A percentile compares a stretch with the other conserved stretches of the same genome.
Conservation (phyloP, 2,329 filamentous ascomycete species). For the Aspergillus versicolor region DNA sequence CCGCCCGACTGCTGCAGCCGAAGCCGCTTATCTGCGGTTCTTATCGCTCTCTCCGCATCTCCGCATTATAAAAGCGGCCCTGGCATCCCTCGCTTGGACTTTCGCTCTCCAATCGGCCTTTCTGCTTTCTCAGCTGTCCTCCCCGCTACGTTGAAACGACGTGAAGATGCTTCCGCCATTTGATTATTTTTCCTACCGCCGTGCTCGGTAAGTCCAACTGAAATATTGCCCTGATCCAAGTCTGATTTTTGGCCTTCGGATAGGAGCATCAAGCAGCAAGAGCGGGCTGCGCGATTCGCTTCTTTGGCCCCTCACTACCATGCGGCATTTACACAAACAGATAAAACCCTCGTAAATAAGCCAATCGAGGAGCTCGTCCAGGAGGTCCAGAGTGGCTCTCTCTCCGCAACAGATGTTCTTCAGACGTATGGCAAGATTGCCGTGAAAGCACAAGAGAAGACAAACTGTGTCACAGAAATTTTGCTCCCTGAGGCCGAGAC, state of each 20-base stretch:
- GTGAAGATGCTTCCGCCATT: constrained; percentile 52
- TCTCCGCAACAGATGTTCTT: constrained; percentile 71
- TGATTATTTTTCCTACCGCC: constrained; percentile 69
- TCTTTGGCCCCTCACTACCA: constrained; percentile 66
- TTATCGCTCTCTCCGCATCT: constrained; percentile 24
- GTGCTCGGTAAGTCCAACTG: constrained; percentile 61
- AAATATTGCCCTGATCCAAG: background rate
- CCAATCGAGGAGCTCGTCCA: constrained; percentile 77
- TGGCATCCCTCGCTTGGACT: background rate
- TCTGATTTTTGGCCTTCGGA: background rate
- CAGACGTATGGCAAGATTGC: constrained; percentile 84
- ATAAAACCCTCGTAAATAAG: constrained; percentile 67
- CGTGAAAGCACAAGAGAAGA: constrained; percentile 77
- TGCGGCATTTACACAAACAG: constrained; percentile 60
- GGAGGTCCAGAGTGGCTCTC: constrained; percentile 68
- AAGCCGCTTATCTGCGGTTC: constrained; percentile 24
- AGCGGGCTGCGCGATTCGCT: constrained; percentile 69
- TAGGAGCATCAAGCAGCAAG: constrained; percentile 76
- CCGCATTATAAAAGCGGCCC: constrained; percentile 22
- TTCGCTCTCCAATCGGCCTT: background rate
- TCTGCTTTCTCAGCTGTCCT: background rate
- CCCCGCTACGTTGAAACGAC: background rate
- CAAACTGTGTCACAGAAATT: constrained; percentile 87
- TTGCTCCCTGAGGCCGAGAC: constrained; percentile 74
- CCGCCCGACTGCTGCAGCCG: background rate